These are phyloP conservation scores for Leccinellum rugosiceps DNA, from an alignment of 768 basidiomycete species.

Conservation along the genomic window DNA sequence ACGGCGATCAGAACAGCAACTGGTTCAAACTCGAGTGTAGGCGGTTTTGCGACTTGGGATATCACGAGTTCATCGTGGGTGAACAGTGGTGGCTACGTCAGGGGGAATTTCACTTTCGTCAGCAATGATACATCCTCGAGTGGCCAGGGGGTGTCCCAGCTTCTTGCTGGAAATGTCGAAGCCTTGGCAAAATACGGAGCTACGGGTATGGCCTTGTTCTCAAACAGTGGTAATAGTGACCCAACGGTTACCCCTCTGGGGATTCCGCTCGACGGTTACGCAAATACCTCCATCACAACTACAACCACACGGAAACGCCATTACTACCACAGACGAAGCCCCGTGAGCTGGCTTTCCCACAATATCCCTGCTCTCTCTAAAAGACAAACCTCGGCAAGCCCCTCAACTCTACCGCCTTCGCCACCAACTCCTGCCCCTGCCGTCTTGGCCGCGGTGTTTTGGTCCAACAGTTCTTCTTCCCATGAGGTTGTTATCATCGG, in stretches of 20 bases:
- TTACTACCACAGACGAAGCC: conserved; percentile 32
- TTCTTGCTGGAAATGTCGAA: conserved; percentile 65
- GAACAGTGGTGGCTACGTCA: conserved; percentile 69
- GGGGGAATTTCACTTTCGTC: conserved; percentile 68
- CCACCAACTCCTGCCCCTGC: conserved; percentile 68
- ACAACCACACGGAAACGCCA: conserved; percentile 38
- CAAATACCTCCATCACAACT: conserved; percentile 31
- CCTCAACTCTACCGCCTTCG: conserved; percentile 52
- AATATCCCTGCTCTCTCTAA: conserved; percentile 40
- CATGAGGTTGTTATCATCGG: conserved; percentile 77
- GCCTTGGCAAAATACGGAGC: conserved; percentile 65
- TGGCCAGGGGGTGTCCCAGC: conserved; percentile 44
- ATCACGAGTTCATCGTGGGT: conserved; percentile 59
- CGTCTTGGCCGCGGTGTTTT: conserved; percentile 84
- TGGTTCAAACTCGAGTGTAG: conserved; percentile 35
- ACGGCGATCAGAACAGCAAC: conserved; percentile 41
- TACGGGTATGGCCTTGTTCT: conserved; percentile 73
- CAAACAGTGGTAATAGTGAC: conserved; percentile 56
- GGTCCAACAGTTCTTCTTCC: conserved; percentile 72
- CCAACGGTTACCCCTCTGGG: conserved; percentile 62
- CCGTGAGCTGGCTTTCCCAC: conserved; percentile 49
- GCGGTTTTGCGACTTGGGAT: conserved; percentile 80
- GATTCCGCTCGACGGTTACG: conserved; percentile 47
- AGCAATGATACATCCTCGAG: conserved; percentile 56
- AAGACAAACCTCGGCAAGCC: conserved; percentile 50